Base-by-base conservation (phyloP, 2,329 filamentous ascomycete species). In the Paecilomyces sp. region DNA sequence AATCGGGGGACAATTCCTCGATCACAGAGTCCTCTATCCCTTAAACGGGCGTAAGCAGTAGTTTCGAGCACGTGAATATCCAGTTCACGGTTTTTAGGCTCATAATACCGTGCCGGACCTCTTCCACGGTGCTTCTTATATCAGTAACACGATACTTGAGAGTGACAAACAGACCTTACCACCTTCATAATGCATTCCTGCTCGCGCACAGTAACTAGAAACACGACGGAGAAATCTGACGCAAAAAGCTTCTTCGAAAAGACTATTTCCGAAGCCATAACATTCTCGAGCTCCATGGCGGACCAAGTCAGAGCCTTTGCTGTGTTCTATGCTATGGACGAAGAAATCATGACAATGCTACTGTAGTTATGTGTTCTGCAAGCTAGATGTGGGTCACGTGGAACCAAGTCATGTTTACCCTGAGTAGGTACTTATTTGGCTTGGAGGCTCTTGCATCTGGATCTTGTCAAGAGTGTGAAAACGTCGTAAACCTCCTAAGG, bases 151-250 rank as follows among this genome's bases (percentile, higher is more conserved):
- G 28, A 18, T 51, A 51, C 15, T 5, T 51, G 15, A 51, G 47
- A 24, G 31, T 33, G 22, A 18, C 8, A 18, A 51, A 11, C 22
- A n/a, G 47, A 28, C 3, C 62, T 64, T 55, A 66, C 64, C 57
- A 66, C 63, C 53, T 66, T 66, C 62, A 66, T 66, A 33, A 66
- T 59, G 41, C 60, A 65, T 30, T 12, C 56, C 30, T 57, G 41
- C 12, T 33, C 30, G 33, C 50, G 53, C 33, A 65, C 57, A 7
- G 50, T 30, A 34, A 65, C 59, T 31, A 65, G 61, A 51, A 64
- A 65, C 30, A 66, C 54, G 8, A 50, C 52, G 1, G 62, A 62
- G 47, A 57, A 60, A 22, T 63, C 25, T 8, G 58, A 61, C 28
- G 57, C 18, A 58, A 33, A 57, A 24, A 63, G 57, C 51, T 58